Percentiles rank a stretch among this genome's conserved stretches.
Conservation (phyloP, 768 basidiomycete genomes). For the Lactarius sp. region DNA sequence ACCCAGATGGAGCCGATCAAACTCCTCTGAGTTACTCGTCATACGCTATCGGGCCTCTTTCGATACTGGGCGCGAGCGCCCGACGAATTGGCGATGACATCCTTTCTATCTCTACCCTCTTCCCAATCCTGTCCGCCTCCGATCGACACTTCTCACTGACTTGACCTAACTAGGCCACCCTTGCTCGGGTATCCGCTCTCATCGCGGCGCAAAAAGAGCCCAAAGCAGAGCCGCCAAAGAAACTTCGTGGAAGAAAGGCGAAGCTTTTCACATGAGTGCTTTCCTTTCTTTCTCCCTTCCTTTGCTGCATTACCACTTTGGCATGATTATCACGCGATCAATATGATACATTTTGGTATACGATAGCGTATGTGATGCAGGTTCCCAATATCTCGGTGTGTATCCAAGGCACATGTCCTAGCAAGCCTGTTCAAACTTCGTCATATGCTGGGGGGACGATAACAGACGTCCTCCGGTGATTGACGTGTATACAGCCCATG, state of each 20-base stretch:
- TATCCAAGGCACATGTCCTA: not conserved
- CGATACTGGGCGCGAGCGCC: constrained; percentile 50
- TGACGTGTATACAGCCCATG: not conserved
- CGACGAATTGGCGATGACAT: constrained; percentile 74
- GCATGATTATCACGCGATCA: not conserved
- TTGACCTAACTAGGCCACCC: constrained; percentile 48
- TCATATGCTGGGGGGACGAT: not conserved
- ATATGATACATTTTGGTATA: not conserved
- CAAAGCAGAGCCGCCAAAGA: constrained; percentile 62
- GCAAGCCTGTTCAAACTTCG: not conserved
- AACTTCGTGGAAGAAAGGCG: constrained; percentile 67
- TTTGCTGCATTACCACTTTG: not conserved
- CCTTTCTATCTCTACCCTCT: constrained; percentile 9
- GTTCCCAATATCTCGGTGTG: not conserved
- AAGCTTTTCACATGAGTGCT: constrained; percentile 1
- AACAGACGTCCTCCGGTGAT: not conserved
- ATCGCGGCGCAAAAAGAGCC: constrained; percentile 65
- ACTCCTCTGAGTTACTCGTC: constrained; percentile 49
- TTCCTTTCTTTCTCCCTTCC: not conserved
- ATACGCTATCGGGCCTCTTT: constrained; percentile 78
- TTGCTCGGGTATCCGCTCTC: constrained; percentile 74
- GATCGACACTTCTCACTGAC: not conserved
- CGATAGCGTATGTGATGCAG: not conserved
- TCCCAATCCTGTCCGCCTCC: not conserved
- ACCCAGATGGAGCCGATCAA: constrained; percentile 53